Percentiles rank a stretch among this genome's conserved stretches.
phyloP scores from a whole-genome alignment of 202 grass and related monocot genomes.

The Cymbopogon flexuosus region DNA sequence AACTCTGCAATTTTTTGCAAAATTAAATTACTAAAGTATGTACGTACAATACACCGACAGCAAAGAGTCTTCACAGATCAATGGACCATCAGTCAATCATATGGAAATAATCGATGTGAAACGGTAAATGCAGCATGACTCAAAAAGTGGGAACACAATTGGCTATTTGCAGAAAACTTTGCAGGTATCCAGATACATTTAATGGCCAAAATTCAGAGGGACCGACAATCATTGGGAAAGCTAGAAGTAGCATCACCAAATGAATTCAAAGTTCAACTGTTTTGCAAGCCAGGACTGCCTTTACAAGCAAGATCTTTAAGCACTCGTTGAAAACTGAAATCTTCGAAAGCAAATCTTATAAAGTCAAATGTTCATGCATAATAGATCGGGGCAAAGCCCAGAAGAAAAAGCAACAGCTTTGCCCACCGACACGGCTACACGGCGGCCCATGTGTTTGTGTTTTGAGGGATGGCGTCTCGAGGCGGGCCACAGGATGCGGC shows the following conservation, averaged over 20 bases:
- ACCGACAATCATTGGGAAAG: slow-evolving; percentile 11
- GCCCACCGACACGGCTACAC: slow-evolving; percentile 45
- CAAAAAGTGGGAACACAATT: slow-evolving; percentile 8
- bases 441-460: slow-evolving; percentile 7
- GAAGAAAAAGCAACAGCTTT: slow-evolving; percentile 44
- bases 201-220: slow-evolving; percentile 23
- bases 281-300: slow-evolving; percentile 16
- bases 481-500: not conserved
- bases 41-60: not conserved
- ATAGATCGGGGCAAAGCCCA: slow-evolving; percentile 27
- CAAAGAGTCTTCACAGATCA: slow-evolving; percentile 22
- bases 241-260: slow-evolving; percentile 16
- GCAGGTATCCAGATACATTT: slow-evolving; percentile 27
- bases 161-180: slow-evolving; percentile 23
- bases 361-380: slow-evolving; percentile 36
- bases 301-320: slow-evolving; percentile 31
- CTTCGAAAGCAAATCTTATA: slow-evolving; percentile 3
- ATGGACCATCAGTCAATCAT: slow-evolving; percentile 34
- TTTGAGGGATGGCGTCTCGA: slow-evolving; percentile 17
- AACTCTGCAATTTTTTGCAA: slow-evolving; percentile 52
- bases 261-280: slow-evolving; percentile 21
- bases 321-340: slow-evolving; percentile 28
- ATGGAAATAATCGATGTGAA: slow-evolving; percentile 19
- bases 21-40: slow-evolving; percentile 20
- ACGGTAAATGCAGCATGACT: slow-evolving; percentile 1